Conservation (phyloP, 2,329 filamentous ascomycete genomes). For the Cercospora brassicicola region DNA sequence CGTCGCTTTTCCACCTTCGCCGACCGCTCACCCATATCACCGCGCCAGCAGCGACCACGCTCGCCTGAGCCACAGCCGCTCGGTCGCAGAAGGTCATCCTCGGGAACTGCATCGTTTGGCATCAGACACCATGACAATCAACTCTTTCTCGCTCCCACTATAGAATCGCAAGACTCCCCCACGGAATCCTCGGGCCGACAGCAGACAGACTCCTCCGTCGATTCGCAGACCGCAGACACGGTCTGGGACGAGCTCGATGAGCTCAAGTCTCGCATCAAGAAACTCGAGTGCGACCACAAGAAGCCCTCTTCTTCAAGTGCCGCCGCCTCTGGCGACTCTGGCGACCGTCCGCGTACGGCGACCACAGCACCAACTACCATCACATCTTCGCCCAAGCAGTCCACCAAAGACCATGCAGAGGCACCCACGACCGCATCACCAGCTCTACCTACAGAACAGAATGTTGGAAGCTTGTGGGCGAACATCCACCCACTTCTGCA, state of each 20-base stretch:
- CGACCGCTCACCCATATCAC: conserved; percentile 28
- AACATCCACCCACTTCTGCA: conserved; percentile 76
- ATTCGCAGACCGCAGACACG: conserved; percentile 84
- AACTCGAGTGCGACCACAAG: conserved; percentile 78
- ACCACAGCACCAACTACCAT: conserved; percentile 88
- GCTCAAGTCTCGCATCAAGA: conserved; percentile 86
- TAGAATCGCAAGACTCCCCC: conserved; percentile 32
- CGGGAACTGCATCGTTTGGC: conserved; percentile 20
- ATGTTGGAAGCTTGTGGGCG: conserved; percentile 46
- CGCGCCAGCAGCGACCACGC: conserved; percentile 27
- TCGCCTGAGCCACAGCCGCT: conserved; percentile 33
- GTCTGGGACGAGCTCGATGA: conserved; percentile 98
- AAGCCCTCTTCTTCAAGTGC: conserved; percentile 78
- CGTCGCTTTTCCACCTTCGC: conserved; percentile 24
- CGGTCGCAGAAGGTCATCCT: conserved; percentile 31
- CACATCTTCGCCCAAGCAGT: conserved; percentile 80
- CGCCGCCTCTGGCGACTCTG: conserved; percentile 70
- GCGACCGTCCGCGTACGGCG: conserved; percentile 84
- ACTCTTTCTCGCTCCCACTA: conserved; percentile 2
- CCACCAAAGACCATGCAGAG: conserved; percentile 46
- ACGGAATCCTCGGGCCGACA: conserved; percentile 48
- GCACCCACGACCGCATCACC: conserved; percentile 28
- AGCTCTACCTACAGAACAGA: conserved; percentile 13
- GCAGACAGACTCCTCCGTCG: conserved; percentile 64
- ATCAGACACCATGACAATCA: conserved; percentile 6